Conservation (phyloP, 1,284 basidiomycete genomes). For the Kwoniella shivajii region DNA sequence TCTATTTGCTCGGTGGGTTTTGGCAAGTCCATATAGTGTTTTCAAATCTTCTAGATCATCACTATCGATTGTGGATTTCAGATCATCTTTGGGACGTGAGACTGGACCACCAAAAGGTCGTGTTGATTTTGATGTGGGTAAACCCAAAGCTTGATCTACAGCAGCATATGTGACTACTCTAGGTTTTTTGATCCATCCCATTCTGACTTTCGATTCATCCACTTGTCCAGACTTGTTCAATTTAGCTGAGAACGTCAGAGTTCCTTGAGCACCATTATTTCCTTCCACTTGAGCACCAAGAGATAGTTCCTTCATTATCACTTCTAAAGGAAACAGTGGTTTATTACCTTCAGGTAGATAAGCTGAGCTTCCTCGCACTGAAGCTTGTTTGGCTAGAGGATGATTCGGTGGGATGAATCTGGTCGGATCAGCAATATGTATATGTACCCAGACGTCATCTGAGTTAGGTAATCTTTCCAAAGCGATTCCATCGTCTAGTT, state of each 20-base stretch:
- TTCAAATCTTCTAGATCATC: slow-evolving; percentile 53
- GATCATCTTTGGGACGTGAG: not conserved
- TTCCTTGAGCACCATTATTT: slow-evolving; percentile 53
- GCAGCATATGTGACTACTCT: slow-evolving; percentile 68
- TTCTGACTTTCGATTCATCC: slow-evolving; percentile 68
- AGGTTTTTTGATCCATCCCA: slow-evolving; percentile 73
- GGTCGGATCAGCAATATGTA: slow-evolving; percentile 93
- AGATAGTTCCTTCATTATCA: slow-evolving; percentile 59
- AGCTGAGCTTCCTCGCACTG: slow-evolving; percentile 58
- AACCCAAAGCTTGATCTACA: slow-evolving; percentile 64
- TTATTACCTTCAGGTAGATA: slow-evolving; percentile 69
- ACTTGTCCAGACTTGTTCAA: slow-evolving; percentile 68
- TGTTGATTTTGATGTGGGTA: slow-evolving; percentile 17
- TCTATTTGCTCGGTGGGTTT: slow-evolving; percentile 36
- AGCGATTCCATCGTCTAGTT: slow-evolving; percentile 94
- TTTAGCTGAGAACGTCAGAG: slow-evolving; percentile 80
- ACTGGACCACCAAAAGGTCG: slow-evolving; percentile 35
- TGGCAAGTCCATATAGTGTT: slow-evolving; percentile 53
- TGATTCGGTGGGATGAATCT: slow-evolving; percentile 72
- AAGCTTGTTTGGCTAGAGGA: slow-evolving; percentile 62
- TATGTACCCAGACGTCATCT: slow-evolving; percentile 76
- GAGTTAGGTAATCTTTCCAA: slow-evolving; percentile 68
- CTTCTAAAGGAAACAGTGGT: slow-evolving; percentile 67
- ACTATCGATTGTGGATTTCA: not conserved
- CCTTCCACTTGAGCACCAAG: slow-evolving; percentile 59